Evolutionary conservation across 805 yeast genomes (phyloP).

Genomic region (Grigorovia yakushimaensis): DNA sequence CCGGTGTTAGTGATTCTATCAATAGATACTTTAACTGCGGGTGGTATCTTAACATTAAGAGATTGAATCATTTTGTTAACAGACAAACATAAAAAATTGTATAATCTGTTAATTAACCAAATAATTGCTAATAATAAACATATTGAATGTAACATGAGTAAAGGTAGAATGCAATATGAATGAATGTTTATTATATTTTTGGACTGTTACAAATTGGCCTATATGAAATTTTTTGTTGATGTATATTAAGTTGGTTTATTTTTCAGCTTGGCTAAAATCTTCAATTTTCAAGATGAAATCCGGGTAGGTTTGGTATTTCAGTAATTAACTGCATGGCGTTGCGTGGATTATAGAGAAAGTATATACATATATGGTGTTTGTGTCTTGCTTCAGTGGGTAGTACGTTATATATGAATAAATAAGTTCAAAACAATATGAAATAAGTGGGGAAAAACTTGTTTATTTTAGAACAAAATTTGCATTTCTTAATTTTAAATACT

Average conservation of each 20-base stretch:
- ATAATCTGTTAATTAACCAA: constrained; percentile 24
- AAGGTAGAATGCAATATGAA: not conserved
- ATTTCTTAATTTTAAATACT: constrained; percentile 74
- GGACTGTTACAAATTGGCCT: not conserved
- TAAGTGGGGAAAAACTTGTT: too few relatives aligned
- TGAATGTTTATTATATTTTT: not conserved
- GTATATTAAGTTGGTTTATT: not conserved
- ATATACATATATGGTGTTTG: too few relatives aligned
- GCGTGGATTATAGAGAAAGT: too few relatives aligned
- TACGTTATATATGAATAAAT: too few relatives aligned
- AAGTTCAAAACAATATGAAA: too few relatives aligned
- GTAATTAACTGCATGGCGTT: not conserved
- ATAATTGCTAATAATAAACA: constrained; percentile 8
- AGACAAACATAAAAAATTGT: constrained; percentile 23
- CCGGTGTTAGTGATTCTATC: constrained; percentile 23
- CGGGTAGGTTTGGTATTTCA: not conserved
- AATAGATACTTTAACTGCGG: constrained; percentile 27
- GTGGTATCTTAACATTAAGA: constrained; percentile 24
- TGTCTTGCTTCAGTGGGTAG: too few relatives aligned
- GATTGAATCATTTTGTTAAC: constrained; percentile 21
- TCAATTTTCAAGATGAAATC: not conserved
- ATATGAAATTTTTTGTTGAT: not conserved
- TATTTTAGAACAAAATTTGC: constrained; percentile 77
- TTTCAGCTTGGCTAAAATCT: not conserved
- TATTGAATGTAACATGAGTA: constrained; percentile 1